Conservation (phyloP, 306 rosid genomes). For the Castanea sativa region DNA sequence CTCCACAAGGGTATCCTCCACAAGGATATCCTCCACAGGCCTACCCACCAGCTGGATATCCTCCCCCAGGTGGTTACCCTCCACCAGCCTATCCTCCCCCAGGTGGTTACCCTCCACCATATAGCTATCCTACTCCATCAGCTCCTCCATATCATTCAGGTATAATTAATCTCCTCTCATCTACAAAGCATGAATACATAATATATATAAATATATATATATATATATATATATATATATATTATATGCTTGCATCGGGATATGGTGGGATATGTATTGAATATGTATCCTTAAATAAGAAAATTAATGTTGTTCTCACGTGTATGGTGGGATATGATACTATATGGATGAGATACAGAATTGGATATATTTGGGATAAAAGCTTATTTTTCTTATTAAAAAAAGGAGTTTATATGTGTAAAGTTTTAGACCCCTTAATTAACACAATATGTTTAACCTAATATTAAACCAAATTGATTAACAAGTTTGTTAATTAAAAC, state of each 20-base stretch:
- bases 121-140: slow-evolving; percentile 5
- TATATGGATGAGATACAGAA: no score
- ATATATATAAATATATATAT: no score
- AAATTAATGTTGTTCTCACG: no score
- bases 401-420: no score
- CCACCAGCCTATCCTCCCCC: slow-evolving; percentile 17
- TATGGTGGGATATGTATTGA: not conserved
- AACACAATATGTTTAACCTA: no score
- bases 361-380: no score
- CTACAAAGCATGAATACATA: not conserved
- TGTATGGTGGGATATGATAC: no score
- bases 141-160: slow-evolving; percentile 26
- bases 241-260: not conserved
- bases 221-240: not conserved
- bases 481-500: no score
- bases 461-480: no score
- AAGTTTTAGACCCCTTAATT: no score
- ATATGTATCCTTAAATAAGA: no score
- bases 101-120: slow-evolving; percentile 28
- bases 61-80: slow-evolving; percentile 32
- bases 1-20: slow-evolving; percentile 18
- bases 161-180: not conserved
- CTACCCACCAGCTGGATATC: slow-evolving; percentile 34
- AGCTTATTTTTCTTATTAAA: no score
- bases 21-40: slow-evolving; percentile 3